Evolutionary conservation across 140 eudicot genomes (phyloP).

Genomic region (Flaveria floridana): DNA sequence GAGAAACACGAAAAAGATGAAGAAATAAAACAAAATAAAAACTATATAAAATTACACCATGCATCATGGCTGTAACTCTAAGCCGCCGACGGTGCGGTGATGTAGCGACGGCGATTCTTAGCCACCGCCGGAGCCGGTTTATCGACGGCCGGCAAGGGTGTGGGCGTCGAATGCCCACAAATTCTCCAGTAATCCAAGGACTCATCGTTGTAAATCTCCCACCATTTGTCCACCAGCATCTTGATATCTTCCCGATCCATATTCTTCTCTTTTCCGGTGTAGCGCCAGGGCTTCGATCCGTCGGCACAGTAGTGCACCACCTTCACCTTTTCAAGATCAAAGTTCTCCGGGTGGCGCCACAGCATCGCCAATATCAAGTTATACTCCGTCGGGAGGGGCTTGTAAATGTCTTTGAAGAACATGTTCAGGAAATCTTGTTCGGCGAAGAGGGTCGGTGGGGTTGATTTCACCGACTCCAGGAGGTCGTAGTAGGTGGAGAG

Average conservation of each 20-base stretch:
- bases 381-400: constrained; percentile 44
- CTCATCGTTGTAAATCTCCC: constrained; percentile 56
- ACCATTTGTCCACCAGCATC: constrained; percentile 55
- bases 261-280: constrained; percentile 49
- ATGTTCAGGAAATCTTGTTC: constrained; percentile 64
- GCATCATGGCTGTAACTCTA: constrained; percentile 3
- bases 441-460: constrained; percentile 65
- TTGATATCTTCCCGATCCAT: constrained; percentile 65
- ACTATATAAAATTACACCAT: no score
- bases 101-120: constrained; percentile 31
- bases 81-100: constrained; percentile 59
- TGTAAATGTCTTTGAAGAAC: constrained; percentile 44
- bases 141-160: constrained; percentile 20
- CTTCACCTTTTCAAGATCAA: constrained; percentile 49
- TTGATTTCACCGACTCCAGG: constrained; percentile 42
- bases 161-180: constrained; percentile 1
- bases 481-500: constrained; percentile 62
- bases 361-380: constrained; percentile 54
- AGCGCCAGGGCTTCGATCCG: constrained; percentile 76
- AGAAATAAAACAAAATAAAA: no score
- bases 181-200: constrained; percentile 39
- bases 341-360: constrained; percentile 66
- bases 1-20: not conserved
- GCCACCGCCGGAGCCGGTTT: constrained; percentile 5
- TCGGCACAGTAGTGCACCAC: constrained; percentile 66